These are phyloP conservation scores for Psilocybe mexicana DNA, from an alignment of 1,284 basidiomycete genomes.

Conservation along the genomic window DNA sequence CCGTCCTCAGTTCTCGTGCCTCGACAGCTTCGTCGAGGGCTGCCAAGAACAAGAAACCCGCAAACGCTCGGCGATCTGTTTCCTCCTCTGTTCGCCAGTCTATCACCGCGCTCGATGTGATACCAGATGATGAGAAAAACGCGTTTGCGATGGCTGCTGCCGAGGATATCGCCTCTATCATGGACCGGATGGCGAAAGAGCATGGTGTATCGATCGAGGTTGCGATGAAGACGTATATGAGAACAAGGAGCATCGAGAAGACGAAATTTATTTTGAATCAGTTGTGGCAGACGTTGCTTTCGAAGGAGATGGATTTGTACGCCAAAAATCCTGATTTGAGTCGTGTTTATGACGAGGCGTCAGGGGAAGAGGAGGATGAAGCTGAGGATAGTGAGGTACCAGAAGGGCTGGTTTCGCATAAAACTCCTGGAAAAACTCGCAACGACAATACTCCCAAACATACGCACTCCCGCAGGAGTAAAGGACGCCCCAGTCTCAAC, in stretches of 20 bases:
- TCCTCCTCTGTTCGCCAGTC: constrained; percentile 1
- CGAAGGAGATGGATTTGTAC: constrained; percentile 17
- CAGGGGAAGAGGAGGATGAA: neutral
- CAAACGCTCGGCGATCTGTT: neutral
- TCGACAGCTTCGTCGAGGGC: constrained; percentile 1
- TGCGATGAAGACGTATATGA: constrained; percentile 24
- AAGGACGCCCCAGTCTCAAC: constrained; percentile 16
- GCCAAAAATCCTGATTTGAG: constrained; percentile 14
- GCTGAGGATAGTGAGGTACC: constrained; percentile 10
- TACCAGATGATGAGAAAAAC: constrained; percentile 1
- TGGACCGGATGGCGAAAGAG: constrained; percentile 9
- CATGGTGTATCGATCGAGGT: constrained; percentile 26
- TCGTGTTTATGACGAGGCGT: neutral
- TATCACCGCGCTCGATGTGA: constrained; percentile 1
- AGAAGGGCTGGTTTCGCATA: constrained; percentile 14
- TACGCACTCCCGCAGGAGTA: neutral
- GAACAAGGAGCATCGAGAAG: constrained; percentile 23
- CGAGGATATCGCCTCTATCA: constrained; percentile 1
- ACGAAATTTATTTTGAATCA: constrained; percentile 25
- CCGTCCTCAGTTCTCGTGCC: constrained; percentile 7
- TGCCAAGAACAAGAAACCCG: neutral
- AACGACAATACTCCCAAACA: no score
- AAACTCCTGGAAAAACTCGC: neutral
- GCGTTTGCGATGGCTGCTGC: constrained; percentile 9
- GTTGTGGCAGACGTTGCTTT: constrained; percentile 18